Percentiles rank a stretch among this genome's conserved stretches.
Conservation (phyloP, 2,329 filamentous ascomycete species). For the Cladosporium halotolerans region DNA sequence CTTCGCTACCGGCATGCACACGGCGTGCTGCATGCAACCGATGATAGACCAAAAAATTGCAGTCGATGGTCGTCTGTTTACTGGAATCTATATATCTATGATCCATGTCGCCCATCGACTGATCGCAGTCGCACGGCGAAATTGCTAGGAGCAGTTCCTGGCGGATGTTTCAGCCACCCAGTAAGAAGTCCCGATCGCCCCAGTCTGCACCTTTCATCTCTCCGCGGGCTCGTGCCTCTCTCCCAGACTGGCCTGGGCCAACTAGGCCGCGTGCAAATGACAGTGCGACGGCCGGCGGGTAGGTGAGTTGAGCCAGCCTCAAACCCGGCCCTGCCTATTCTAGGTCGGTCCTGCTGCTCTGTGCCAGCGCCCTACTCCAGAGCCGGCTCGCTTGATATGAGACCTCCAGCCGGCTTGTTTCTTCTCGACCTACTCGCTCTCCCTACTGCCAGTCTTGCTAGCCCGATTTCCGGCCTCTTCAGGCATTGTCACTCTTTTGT, state of each 20-base stretch:
- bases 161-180: slow-evolving; percentile 8
- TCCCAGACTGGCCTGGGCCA: slow-evolving; percentile 7
- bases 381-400: slow-evolving; percentile 4
- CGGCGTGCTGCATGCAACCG: no score
- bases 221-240: slow-evolving; percentile 8
- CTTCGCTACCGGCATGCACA: no score
- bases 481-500: slow-evolving; percentile 9
- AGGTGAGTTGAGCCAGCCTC: slow-evolving; percentile 1
- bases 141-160: not conserved
- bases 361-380: not conserved
- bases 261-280: slow-evolving; percentile 3
- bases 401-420: slow-evolving; percentile 6
- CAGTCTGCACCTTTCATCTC: slow-evolving; percentile 8
- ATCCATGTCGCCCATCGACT: no score
- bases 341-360: not conserved
- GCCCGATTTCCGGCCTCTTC: slow-evolving; percentile 7
- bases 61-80: no score
- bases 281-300: not conserved
- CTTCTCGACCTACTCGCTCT: slow-evolving; percentile 4
- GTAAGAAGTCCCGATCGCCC: not conserved
- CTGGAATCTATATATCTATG: no score
- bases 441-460: not conserved
- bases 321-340: slow-evolving; percentile 3
- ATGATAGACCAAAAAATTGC: no score
- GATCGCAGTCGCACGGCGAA: not conserved